Evolutionary conservation across 2,329 filamentous ascomycete species (phyloP), one percentile per base, ranked within the genome.

Genomic region (Monascus ruber): DNA sequence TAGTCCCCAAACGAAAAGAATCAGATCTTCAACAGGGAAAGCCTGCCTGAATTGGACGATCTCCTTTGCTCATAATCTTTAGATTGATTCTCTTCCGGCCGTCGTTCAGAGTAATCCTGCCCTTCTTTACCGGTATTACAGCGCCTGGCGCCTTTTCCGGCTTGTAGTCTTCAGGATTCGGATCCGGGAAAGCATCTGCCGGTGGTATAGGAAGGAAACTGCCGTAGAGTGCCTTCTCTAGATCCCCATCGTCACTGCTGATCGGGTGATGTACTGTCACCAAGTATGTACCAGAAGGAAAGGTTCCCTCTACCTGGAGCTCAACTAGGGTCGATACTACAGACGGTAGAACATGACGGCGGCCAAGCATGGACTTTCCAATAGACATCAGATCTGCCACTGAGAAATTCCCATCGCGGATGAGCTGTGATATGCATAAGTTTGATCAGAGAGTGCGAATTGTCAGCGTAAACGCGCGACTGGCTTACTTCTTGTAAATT

Each of bases 261-360:
- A 96, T 83, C 25, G 89, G 89, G 57, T 93, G 79, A 64, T 94
- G 86, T 11, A 96, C 85, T 0, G 89, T 96, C 29, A 96, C 88
- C 32, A 96, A 79, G 57, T 94, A 95, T 2, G 88, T 94, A 39
- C 89, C 89, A 5, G 77, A 82, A 26, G 79, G 81, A 57, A 96
- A 96, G 2, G 88, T 96, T 43, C 89, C 89, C 65, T 96, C 89
- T 48, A 96, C 84, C 71, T 93, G 86, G 50, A 96, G 76, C 66
- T 94, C 83, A 42, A 77, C 73, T 33, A 96, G 76, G 3, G 85
- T 87, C 33, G 76, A 72, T 42, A 81, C 76, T 24, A 95, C 89
- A 7, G 82, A 79, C 24, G 89, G 87, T 33, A 86, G 72, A 43
- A 96, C 89, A 63, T 96, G 89, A 28, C 89, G 83, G 6, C 89